A percentile compares a stretch with the other conserved stretches of the same genome.
Conservation (phyloP, 2,329 filamentous ascomycete genomes). For the Fusarium citri region DNA sequence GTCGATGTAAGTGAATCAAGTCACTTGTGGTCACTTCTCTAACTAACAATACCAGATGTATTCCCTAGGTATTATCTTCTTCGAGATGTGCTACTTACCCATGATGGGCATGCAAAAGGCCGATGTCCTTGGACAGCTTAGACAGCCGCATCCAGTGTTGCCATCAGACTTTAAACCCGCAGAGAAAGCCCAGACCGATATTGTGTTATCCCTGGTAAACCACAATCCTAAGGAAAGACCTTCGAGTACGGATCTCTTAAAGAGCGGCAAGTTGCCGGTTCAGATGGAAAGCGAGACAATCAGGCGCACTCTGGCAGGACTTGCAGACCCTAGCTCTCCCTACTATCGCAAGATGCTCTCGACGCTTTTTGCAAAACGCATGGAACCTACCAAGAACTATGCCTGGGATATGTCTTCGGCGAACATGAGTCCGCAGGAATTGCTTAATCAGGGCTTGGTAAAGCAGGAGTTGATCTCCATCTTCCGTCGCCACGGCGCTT, state of each 20-base stretch:
- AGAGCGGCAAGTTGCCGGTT: constrained; percentile 87
- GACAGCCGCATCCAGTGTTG: constrained; percentile 74
- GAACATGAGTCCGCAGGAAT: constrained; percentile 66
- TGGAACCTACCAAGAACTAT: constrained; percentile 83
- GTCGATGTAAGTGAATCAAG: constrained; percentile 75
- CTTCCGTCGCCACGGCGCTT: constrained; percentile 89
- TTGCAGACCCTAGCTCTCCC: constrained; percentile 85
- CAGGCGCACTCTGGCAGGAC: constrained; percentile 80
- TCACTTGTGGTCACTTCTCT: not conserved
- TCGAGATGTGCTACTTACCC: constrained; percentile 89
- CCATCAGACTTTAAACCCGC: constrained; percentile 78
- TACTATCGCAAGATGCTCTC: constrained; percentile 91
- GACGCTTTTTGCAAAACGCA: constrained; percentile 81
- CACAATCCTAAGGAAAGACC: constrained; percentile 87
- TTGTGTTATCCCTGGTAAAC: constrained; percentile 82
- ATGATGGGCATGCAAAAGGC: constrained; percentile 76
- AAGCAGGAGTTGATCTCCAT: constrained; percentile 80
- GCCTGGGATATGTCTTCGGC: constrained; percentile 77
- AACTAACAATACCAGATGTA: constrained; percentile 76
- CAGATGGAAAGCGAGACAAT: constrained; percentile 95
- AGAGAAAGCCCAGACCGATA: constrained; percentile 79
- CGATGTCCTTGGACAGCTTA: constrained; percentile 73
- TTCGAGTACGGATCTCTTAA: constrained; percentile 82
- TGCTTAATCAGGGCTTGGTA: constrained; percentile 78
- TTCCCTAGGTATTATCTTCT: constrained; percentile 96